Evolutionary conservation across 1,284 basidiomycete species (phyloP).

Genomic region (Cryptococcus sp.): DNA sequence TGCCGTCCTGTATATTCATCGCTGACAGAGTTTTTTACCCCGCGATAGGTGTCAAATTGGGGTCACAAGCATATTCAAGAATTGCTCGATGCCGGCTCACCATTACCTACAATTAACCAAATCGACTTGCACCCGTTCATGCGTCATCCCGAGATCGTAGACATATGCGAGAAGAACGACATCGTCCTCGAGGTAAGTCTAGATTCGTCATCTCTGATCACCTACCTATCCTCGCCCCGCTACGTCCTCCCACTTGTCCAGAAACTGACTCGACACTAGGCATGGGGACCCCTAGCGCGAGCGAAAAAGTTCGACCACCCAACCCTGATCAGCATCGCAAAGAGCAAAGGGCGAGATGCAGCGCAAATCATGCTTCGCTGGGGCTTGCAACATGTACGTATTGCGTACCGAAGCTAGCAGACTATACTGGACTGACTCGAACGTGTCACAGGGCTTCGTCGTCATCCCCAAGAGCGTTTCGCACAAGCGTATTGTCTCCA

Average conservation of each 20-base stretch:
- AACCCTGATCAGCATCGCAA: conserved; percentile 44
- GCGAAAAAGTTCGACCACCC: conserved; percentile 54
- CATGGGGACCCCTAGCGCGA: conserved; percentile 56
- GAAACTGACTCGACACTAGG: conserved; percentile 25
- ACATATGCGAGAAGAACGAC: conserved; percentile 53
- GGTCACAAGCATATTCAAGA: conserved; percentile 57
- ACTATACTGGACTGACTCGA: conserved; percentile 4
- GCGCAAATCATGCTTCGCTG: conserved; percentile 59
- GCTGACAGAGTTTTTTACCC: not conserved
- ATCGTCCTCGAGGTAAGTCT: conserved; percentile 54
- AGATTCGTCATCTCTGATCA: not conserved
- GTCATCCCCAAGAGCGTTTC: conserved; percentile 58
- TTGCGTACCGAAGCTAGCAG: not conserved
- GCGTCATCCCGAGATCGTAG: conserved; percentile 54
- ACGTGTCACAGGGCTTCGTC: conserved; percentile 48
- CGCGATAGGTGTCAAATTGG: conserved; percentile 55
- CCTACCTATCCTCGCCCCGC: too few relatives aligned
- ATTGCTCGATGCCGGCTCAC: conserved; percentile 46
- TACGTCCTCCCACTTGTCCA: too few relatives aligned
- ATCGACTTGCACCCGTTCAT: conserved; percentile 55
- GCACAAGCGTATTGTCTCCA: conserved; percentile 55
- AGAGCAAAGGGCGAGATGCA: conserved; percentile 44
- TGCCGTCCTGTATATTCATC: not conserved
- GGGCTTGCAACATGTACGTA: conserved; percentile 56
- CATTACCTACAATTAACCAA: conserved; percentile 53